Evolutionary conservation across 225 moss, liverwort and hornwort species (phyloP).

Genomic region (Rhytidiadelphus loreus): DNA sequence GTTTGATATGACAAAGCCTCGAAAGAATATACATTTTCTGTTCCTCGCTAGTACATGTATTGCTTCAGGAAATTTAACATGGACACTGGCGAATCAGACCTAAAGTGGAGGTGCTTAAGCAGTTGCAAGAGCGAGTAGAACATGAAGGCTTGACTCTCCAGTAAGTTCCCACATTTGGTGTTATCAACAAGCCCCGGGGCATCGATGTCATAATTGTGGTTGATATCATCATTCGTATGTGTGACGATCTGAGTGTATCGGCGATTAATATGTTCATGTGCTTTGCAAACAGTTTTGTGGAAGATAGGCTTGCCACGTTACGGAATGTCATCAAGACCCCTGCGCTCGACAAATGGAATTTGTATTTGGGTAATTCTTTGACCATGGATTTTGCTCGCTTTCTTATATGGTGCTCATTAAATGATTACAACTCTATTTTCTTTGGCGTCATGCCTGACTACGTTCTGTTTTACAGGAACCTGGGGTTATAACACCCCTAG

Average conservation of each 20-base stretch:
- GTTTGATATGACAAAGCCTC: not conserved
- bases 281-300: constrained; percentile 73
- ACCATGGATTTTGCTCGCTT: not conserved
- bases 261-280: not conserved
- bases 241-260: not conserved
- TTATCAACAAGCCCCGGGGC: not conserved
- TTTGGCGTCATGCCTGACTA: not conserved
- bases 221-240: not conserved
- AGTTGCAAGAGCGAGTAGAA: constrained; percentile 62
- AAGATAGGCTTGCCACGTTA: constrained; percentile 86
- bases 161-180: constrained; percentile 29
- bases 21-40: not conserved
- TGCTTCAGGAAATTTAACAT: not conserved
- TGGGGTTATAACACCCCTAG: constrained; percentile 88
- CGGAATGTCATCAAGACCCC: constrained; percentile 71
- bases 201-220: not conserved
- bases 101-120: constrained; percentile 90
- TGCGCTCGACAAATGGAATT: constrained; percentile 77
- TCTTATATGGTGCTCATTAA: not conserved
- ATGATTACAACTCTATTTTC: not conserved
- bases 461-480: constrained; percentile 38
- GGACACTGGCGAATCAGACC: constrained; percentile 39
- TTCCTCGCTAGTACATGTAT: not conserved
- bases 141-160: constrained; percentile 75
- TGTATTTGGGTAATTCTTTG: constrained; percentile 60